These are phyloP conservation scores for Ramularia collo-cygni DNA, from an alignment of 2,329 filamentous ascomycete genomes.

Conservation along the genomic window DNA sequence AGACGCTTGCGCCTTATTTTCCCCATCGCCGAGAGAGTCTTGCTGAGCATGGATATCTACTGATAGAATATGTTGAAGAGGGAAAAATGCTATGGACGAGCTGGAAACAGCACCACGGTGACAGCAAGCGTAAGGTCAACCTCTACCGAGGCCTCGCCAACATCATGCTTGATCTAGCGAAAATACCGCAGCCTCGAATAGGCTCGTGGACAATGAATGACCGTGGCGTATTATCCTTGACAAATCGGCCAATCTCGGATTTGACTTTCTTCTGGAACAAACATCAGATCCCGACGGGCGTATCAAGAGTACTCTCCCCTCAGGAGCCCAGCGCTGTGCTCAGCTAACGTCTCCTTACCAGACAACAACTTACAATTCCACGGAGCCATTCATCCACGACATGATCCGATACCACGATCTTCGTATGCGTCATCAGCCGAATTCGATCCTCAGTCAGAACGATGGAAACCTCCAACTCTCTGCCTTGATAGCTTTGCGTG, in stretches of 20 bases:
- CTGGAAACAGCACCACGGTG: slow-evolving; percentile 6
- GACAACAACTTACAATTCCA: slow-evolving; percentile 10
- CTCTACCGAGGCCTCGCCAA: slow-evolving; percentile 12
- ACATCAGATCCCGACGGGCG: slow-evolving; percentile 7
- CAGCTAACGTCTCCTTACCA: too few species aligned
- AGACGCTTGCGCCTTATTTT: slow-evolving; percentile 8
- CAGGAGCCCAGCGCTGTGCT: too few species aligned
- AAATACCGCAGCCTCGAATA: slow-evolving; percentile 14
- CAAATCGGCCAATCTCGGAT: slow-evolving; percentile 14
- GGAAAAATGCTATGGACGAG: slow-evolving; percentile 9
- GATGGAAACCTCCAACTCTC: slow-evolving; percentile 13
- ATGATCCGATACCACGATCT: slow-evolving; percentile 10
- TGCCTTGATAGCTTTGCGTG: slow-evolving; percentile 3
- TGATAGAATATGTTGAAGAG: slow-evolving; percentile 9
- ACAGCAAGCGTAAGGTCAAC: slow-evolving; percentile 4
- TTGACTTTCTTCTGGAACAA: slow-evolving; percentile 6
- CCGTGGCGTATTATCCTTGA: slow-evolving; percentile 12
- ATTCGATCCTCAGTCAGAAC: slow-evolving; percentile 10
- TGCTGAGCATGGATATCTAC: slow-evolving; percentile 4
- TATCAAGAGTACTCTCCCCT: slow-evolving; percentile 7
- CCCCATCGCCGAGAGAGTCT: slow-evolving; percentile 5
- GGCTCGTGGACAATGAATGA: slow-evolving; percentile 18
- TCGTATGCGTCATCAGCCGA: slow-evolving; percentile 12
- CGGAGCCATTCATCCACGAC: slow-evolving; percentile 8
- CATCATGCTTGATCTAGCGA: slow-evolving; percentile 14